Base-by-base conservation (phyloP, 805 yeast genomes). In the Pichia deserticola region DNA sequence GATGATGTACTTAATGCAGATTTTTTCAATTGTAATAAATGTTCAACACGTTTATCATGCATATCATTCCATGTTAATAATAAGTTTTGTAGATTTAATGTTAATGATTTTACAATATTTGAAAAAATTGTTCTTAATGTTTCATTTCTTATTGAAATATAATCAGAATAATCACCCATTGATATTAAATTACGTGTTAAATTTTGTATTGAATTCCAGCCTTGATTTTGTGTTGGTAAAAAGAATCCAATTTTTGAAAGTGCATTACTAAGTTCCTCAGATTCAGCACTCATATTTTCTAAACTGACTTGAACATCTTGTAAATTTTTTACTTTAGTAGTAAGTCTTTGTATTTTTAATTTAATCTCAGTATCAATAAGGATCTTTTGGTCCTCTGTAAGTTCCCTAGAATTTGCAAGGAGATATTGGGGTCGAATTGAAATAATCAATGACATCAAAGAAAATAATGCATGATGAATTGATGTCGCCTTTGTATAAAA, bases 71-170 rank as follows among this genome's bases (percentile, higher is more conserved):
- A 79, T 11, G 60, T 57, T 25, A 72, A 65, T 36, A 79, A 76
- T 5, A 74, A 66, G 3, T 58, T 50, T 37, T 72, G 73, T 9
- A 79, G 64, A 47, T 71, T 57, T 43, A 75, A 63, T 43, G 74
- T 74, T 33, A 82, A 63, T 30, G 78, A 75, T 49, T 72, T 70
- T 38, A 81, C 59, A 0, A 81, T 66, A 41, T 77, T 80, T 11
- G 67, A 64, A 49, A 86, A 67, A 49, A 78, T 77, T 32, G 68
- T 60, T 5, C 68, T 65, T 35, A 75, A 61, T 0, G 78, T 69
- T 9, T 57, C 54, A 50, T 68, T 69, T 44, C 68, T 70, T 1
- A 71, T 48, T 13, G 64, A 57, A 40, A 64, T 57, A 12, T 66
- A 65, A 4, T 69, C 70, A 7, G 69, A 66, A 42, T 71, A 73